Conservation (phyloP, 768 basidiomycete genomes). For the Pulveroboletus sp. region DNA sequence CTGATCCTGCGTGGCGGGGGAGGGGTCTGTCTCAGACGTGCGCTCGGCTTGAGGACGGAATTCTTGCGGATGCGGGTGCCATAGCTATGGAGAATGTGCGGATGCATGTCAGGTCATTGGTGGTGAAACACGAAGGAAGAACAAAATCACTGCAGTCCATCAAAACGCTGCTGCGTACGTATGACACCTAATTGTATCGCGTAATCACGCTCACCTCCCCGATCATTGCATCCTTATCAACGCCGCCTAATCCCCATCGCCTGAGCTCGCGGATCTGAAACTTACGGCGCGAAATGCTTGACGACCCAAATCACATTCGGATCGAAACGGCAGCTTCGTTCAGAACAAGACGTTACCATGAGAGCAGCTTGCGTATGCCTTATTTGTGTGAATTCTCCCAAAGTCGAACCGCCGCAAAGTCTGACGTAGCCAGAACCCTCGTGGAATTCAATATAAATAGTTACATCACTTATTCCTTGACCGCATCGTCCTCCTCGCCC, state of each 20-base stretch:
- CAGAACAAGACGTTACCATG: no score
- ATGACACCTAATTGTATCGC: conserved; percentile 27
- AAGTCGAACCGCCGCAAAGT: conserved; percentile 4
- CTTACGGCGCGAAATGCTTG: no score
- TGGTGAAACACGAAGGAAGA: conserved; percentile 29
- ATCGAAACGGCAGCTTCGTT: not conserved
- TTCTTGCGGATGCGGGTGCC: conserved; percentile 54
- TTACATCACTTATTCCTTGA: conserved; percentile 3
- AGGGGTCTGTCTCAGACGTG: conserved; percentile 46
- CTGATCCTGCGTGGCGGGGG: conserved; percentile 33
- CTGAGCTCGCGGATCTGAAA: not conserved
- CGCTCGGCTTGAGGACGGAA: conserved; percentile 47
- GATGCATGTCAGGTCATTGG: conserved; percentile 25
- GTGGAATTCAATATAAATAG: not conserved
- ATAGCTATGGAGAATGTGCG: conserved; percentile 38
- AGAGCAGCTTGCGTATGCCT: not conserved
- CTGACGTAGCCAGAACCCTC: not conserved
- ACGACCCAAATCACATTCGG: no score
- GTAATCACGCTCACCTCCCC: conserved; percentile 22
- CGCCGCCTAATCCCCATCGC: not conserved
- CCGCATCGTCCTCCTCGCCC: not conserved
- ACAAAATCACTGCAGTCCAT: conserved; percentile 29
- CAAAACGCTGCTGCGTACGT: conserved; percentile 31
- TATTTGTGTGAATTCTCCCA: not conserved
- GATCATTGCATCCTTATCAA: conserved; percentile 21